These are phyloP conservation scores for Galerina sulciceps DNA, from an alignment of 768 basidiomycete genomes.

Conservation along the genomic window DNA sequence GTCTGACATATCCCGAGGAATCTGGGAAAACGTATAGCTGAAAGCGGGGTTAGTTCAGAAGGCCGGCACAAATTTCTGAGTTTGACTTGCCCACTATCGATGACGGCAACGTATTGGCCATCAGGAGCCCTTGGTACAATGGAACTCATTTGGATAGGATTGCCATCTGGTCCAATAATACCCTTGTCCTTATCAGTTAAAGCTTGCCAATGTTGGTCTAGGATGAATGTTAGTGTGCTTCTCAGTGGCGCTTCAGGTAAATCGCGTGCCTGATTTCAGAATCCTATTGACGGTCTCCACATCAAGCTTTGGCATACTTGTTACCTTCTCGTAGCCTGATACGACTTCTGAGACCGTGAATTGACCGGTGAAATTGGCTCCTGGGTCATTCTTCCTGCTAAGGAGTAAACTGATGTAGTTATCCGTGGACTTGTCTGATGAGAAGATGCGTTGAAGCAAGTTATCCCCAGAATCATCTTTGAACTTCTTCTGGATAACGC, in stretches of 20 bases:
- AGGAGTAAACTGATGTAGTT: slow-evolving; percentile 77
- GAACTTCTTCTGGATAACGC: slow-evolving; percentile 62
- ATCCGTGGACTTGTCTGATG: slow-evolving; percentile 52
- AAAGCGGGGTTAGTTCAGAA: background rate
- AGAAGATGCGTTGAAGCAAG: slow-evolving; percentile 68
- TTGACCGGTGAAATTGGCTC: slow-evolving; percentile 58
- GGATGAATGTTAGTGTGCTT: slow-evolving; percentile 2
- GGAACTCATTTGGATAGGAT: slow-evolving; percentile 59
- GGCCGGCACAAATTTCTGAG: slow-evolving; percentile 23
- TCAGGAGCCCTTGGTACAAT: slow-evolving; percentile 71
- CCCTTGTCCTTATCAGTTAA: slow-evolving; percentile 66
- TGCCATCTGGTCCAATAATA: slow-evolving; percentile 79
- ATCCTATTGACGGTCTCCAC: slow-evolving; percentile 68
- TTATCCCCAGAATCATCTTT: slow-evolving; percentile 53
- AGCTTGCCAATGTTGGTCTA: slow-evolving; percentile 83
- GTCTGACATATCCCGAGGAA: slow-evolving; percentile 75
- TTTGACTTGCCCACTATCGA: slow-evolving; percentile 65
- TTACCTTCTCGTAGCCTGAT: slow-evolving; percentile 64
- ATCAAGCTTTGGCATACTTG: slow-evolving; percentile 63
- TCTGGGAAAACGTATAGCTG: slow-evolving; percentile 55
- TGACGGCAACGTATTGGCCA: slow-evolving; percentile 69
- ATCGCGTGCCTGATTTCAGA: slow-evolving; percentile 45
- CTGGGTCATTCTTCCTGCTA: slow-evolving; percentile 59
- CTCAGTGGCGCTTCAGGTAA: background rate
- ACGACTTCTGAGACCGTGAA: slow-evolving; percentile 71